A percentile compares a stretch with the other conserved stretches of the same genome.
Conservation (phyloP, 345 rosid genomes). For the Rhizophora mangle region DNA sequence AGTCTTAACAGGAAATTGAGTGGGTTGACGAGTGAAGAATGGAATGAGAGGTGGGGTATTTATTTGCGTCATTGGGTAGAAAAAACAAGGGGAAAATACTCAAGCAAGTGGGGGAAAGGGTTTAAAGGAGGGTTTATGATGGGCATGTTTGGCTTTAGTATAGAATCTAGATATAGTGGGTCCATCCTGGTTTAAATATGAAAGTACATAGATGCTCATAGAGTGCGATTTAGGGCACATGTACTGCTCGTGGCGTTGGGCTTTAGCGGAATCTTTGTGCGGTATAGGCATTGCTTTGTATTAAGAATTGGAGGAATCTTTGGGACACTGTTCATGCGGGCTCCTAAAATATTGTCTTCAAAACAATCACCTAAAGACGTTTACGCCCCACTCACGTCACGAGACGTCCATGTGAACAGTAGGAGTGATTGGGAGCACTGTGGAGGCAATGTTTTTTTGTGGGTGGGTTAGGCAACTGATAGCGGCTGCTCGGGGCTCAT, state of each 20-base stretch:
- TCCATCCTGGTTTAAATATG: constrained; percentile 24
- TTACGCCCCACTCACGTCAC: constrained; percentile 36
- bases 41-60: constrained; percentile 14
- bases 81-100: constrained; percentile 25
- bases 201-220: constrained; percentile 36
- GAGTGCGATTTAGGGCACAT: constrained; percentile 36
- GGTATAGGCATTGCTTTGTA: constrained; percentile 8
- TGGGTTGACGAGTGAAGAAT: constrained; percentile 29
- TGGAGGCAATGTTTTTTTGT: not conserved
- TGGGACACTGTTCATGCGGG: constrained; percentile 3
- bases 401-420: constrained; percentile 59
- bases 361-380: constrained; percentile 16
- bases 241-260: constrained; percentile 25
- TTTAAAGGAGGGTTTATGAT: constrained; percentile 15
- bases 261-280: constrained; percentile 21
- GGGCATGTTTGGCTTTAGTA: constrained; percentile 23
- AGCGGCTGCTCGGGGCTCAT: constrained; percentile 1
- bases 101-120: constrained; percentile 4
- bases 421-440: constrained; percentile 8
- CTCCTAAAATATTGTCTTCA: constrained; percentile 6
- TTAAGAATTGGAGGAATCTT: constrained; percentile 20
- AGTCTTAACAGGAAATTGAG: not conserved
- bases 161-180: constrained; percentile 52
- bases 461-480: constrained; percentile 22
- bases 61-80: constrained; percentile 1